Evolutionary conservation across 2,329 filamentous ascomycete genomes (phyloP), one percentile per base, ranked within the genome.

Genomic region (Alternaria gaisen): DNA sequence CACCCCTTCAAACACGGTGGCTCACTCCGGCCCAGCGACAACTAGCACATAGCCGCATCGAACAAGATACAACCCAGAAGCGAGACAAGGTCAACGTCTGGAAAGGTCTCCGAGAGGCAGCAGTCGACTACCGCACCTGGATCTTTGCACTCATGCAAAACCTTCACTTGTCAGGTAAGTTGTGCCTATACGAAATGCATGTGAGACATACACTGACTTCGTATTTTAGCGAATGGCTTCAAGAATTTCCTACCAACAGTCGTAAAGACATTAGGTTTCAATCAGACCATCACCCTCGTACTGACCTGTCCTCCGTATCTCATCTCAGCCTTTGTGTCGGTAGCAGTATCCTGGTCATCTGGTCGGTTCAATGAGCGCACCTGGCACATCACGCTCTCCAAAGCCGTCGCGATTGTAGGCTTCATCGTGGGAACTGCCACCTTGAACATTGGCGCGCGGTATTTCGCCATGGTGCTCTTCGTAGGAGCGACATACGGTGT

Each of bases 51-150:
- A 47, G 63, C 30, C 65, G 69, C 8, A 71, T 74, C 68, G 77
- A 80, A 57, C 72, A 72, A 30, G 84, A 87, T 58, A 85, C 83
- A 74, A 42, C 80, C 72, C 3, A 61, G 73, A 12, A 63, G 75
- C 22, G 76, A 72, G 56, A 61, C 48, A 59, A 56, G 9, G 57
- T 61, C 20, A 63, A 65, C 42, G 59, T 67, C n/a, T 65, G 68
- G 50, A 65, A 58, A 40, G 67, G 67, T 24, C 60, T 68, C 5
- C 54, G 58, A 11, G 61, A 67, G 47, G 66, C 66, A n/a, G 55
- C 50, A 42, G n/a, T 30, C 12, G 68, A 70, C 38, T 64, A 59
- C 10, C 60, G 64, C 18, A 63, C 60, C 10, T 72, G 55, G 64
- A 47, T 64, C 41, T 68, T 69, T 42, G 60, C 55, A 24, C 58